Percentiles rank a stretch among this genome's conserved stretches.
Conservation (phyloP, 495 filamentous ascomycete species). For the Bryoglossum gracile region DNA sequence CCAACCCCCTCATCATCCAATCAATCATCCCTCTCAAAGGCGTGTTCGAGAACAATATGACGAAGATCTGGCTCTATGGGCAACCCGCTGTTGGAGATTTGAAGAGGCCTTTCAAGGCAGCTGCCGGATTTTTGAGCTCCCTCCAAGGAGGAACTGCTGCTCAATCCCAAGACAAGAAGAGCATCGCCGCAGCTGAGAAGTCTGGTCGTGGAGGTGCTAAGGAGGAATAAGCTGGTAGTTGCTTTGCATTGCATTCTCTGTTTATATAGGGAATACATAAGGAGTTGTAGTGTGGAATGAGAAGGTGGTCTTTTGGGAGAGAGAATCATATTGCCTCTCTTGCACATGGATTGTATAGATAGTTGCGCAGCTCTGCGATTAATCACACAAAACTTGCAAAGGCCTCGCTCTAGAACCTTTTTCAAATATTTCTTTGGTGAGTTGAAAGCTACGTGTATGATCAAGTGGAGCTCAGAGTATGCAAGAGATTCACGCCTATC, state of each 20-base stretch:
- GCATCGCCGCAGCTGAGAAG: constrained; percentile 79
- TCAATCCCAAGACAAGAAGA: constrained; percentile 93
- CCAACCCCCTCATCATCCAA: constrained; percentile 97
- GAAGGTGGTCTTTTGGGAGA: background rate
- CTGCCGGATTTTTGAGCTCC: constrained; percentile 69
- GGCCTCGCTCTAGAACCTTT: too few relatives aligned
- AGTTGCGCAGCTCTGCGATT: too few relatives aligned
- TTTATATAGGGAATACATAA: too few relatives aligned
- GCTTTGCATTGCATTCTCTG: background rate
- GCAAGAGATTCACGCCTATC: background rate
- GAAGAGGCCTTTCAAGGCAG: constrained; percentile 89
- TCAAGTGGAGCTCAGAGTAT: too few relatives aligned
- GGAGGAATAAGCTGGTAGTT: constrained; percentile 63
- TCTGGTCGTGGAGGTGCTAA: constrained; percentile 80
- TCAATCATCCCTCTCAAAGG: constrained; percentile 96
- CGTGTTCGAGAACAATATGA: constrained; percentile 85
- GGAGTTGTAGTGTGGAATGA: too few relatives aligned
- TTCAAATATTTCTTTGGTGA: too few relatives aligned
- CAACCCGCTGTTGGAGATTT: constrained; percentile 86
- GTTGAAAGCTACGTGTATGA: too few relatives aligned
- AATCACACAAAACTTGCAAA: too few relatives aligned
- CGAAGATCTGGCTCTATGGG: constrained; percentile 91
- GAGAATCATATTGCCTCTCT: too few relatives aligned
- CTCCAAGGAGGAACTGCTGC: constrained; percentile 57
- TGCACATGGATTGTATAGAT: too few relatives aligned